phyloP scores from a whole-genome alignment of 1,139 yeast genomes.

The Candida gigantensis region DNA sequence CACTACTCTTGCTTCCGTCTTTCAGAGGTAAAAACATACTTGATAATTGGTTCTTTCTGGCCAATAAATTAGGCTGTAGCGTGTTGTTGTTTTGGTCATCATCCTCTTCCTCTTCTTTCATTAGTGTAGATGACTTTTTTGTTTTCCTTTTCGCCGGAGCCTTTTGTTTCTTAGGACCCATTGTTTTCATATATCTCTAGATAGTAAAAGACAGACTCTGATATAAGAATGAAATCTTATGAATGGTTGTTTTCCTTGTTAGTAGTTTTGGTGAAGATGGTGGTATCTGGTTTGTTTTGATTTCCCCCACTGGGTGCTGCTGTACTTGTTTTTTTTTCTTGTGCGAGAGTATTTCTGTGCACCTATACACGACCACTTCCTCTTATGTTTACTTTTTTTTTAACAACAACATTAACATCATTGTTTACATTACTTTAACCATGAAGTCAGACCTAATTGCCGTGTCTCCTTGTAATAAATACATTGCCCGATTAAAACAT shows the following conservation, averaged over 20 bases:
- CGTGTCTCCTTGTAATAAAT: slow-evolving; percentile 20
- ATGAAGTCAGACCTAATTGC: slow-evolving; percentile 2
- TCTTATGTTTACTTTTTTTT: slow-evolving; percentile 1
- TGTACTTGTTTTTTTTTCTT: too few relatives aligned
- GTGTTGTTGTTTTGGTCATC: slow-evolving; percentile 1
- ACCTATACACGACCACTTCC: too few relatives aligned
- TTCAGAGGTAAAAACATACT: slow-evolving; percentile 7
- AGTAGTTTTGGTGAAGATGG: too few relatives aligned
- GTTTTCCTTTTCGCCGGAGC: neutral
- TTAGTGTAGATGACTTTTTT: slow-evolving; percentile 1
- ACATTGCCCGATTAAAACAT: slow-evolving; percentile 13
- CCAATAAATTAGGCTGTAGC: slow-evolving; percentile 7
- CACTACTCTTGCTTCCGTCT: neutral
- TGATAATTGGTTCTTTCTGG: slow-evolving; percentile 11
- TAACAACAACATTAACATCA: neutral
- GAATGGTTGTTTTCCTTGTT: too few relatives aligned
- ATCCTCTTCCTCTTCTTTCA: slow-evolving; percentile 1
- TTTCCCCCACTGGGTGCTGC: neutral
- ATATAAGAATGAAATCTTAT: neutral
- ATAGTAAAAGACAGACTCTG: neutral
- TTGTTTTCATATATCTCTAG: neutral
- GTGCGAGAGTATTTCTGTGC: too few relatives aligned
- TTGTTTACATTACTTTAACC: too few relatives aligned
- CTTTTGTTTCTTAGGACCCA: slow-evolving; percentile 2
- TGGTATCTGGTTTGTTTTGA: neutral